Evolutionary conservation across 331 rosid genomes (phyloP), one percentile per base, ranked within the genome.

Genomic region (Acacia concinna): DNA sequence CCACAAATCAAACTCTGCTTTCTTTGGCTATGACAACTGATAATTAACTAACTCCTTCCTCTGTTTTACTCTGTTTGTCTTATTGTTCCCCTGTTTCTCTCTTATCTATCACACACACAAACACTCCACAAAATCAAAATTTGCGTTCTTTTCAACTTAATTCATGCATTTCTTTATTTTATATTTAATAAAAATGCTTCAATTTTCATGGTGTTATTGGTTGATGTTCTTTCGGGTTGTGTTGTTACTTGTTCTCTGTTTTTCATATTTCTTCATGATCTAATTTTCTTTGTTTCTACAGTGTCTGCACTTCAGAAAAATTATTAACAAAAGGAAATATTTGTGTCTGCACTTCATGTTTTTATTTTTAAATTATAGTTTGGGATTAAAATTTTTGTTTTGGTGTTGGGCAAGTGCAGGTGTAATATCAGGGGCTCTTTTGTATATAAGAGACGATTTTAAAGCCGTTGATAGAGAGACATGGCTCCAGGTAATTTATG

Each of bases 401-500:
- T 11, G 34, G 70, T 74, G 30, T 40, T 82, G 60, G 13, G 21
- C 34, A 4, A 83, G 14, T 86, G 82, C 89, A 86, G 96, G 96
- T 44, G 93, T 89, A 77, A 86, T 87, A 71, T 89, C 91, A 32
- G 93, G 96, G 67, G 92, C 96, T 68, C 88, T 89, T 64, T 74
- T 86, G 65, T 91, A 89, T 70, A 91, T 91, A 18, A 87, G 88
- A 76, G 90, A 89, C 63, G 88, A 87, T 0, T 89, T 91, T 83
- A 51, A 72, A 32, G 66, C 81, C 7, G 88, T 91, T 49, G 91
- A 87, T 6, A 73, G 30, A 34, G 28, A 88, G n/a, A 88, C 88
- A 15, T 85, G 86, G 84, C 86, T 91, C 15, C 91, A 89, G 93
- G 96, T 91, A 59, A 49, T 43, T 69, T 2, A 69, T 43, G 52